Evolutionary conservation across 164 flowering plant genomes (phyloP).

Genomic region (Piper longum): DNA sequence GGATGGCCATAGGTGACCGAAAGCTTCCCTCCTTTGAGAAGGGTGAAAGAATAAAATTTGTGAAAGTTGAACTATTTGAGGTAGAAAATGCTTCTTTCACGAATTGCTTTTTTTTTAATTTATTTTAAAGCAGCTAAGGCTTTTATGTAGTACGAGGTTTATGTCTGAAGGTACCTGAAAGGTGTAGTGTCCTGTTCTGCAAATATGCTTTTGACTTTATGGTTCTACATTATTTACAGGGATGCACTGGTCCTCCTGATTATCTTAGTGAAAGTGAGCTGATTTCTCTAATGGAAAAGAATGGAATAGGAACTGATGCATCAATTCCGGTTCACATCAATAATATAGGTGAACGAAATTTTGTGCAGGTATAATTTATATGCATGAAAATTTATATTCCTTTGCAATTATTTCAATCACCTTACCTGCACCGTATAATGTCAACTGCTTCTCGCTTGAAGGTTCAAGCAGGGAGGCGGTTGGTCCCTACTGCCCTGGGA

Average conservation of each 20-base stretch:
- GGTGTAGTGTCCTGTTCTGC: neutral
- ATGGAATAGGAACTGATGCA: slow-evolving; percentile 98
- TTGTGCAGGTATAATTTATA: slow-evolving; percentile 55
- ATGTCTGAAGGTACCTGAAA: too few species aligned
- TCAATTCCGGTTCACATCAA: slow-evolving; percentile 91
- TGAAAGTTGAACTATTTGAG: slow-evolving; percentile 69
- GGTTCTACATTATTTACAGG: slow-evolving; percentile 23
- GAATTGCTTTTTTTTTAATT: neutral
- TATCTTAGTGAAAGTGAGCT: slow-evolving; percentile 93
- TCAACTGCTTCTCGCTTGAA: slow-evolving; percentile 18
- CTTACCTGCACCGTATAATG: neutral
- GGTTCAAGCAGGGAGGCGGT: slow-evolving; percentile 85
- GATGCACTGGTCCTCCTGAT: slow-evolving; percentile 74
- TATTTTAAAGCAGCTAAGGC: too few species aligned
- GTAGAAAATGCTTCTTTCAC: slow-evolving; percentile 20
- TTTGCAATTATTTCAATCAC: neutral
- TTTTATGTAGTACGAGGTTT: too few species aligned
- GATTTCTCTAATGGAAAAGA: slow-evolving; percentile 90
- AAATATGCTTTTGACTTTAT: neutral
- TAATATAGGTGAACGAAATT: slow-evolving; percentile 94
- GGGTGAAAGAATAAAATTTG: slow-evolving; percentile 59
- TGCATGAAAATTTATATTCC: neutral
- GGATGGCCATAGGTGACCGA: slow-evolving; percentile 79
- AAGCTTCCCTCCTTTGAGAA: slow-evolving; percentile 55
- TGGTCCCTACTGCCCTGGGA: slow-evolving; percentile 83